These are phyloP conservation scores for Chloris gayana DNA, from an alignment of 176 grass and related monocot species.

Conservation along the genomic window DNA sequence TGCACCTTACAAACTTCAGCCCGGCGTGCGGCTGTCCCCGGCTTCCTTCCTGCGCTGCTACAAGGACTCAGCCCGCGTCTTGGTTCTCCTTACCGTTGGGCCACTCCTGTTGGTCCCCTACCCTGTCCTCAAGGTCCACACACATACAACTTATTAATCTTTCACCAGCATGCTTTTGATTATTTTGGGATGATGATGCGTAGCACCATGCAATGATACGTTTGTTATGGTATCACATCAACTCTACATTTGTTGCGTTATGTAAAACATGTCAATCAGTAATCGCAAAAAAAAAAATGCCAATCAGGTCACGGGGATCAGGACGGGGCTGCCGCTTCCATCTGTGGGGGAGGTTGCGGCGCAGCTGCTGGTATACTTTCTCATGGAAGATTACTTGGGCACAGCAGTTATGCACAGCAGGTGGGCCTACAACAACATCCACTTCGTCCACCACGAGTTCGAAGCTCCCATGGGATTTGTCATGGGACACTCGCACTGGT, in stretches of 20 bases:
- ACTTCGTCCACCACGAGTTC: slow-evolving; percentile 69
- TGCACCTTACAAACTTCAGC: slow-evolving; percentile 62
- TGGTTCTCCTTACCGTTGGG: slow-evolving; percentile 43
- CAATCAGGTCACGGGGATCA: slow-evolving; percentile 41
- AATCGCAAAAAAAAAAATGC: no score
- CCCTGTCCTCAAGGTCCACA: slow-evolving; percentile 47
- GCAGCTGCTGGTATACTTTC: slow-evolving; percentile 56
- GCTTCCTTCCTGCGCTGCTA: slow-evolving; percentile 60
- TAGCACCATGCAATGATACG: no score
- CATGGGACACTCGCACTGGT: slow-evolving; percentile 59
- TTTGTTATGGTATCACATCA: no score
- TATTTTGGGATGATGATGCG: no score
- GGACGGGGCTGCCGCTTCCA: slow-evolving; percentile 57
- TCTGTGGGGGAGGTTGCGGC: slow-evolving; percentile 48
- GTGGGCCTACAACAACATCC: slow-evolving; percentile 63
- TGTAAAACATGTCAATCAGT: no score
- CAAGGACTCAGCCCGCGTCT: slow-evolving; percentile 39
- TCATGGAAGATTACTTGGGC: slow-evolving; percentile 62
- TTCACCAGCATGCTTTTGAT: no score
- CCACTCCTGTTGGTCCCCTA: slow-evolving; percentile 53
- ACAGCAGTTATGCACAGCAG: slow-evolving; percentile 53
- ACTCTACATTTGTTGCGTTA: no score
- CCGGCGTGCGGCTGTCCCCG: slow-evolving; percentile 40
- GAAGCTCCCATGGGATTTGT: slow-evolving; percentile 59
- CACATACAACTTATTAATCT: no score